These are phyloP conservation scores for Microcera coccophila DNA, from an alignment of 2,329 filamentous ascomycete species.

Conservation along the genomic window DNA sequence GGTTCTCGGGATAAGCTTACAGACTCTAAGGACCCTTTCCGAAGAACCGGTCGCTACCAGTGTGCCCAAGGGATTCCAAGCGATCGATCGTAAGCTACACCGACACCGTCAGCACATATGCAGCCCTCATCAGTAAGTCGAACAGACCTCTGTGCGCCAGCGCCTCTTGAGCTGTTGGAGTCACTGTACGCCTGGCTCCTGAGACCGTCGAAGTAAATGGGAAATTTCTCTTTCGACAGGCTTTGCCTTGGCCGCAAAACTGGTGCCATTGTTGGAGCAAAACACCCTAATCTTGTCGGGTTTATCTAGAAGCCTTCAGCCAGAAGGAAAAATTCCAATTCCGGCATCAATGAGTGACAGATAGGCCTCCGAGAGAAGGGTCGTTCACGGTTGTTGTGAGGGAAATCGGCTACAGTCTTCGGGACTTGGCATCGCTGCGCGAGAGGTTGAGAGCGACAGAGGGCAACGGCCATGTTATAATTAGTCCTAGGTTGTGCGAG, in stretches of 20 bases:
- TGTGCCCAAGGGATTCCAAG: conserved; percentile 83
- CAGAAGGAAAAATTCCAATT: no score
- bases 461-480: no score
- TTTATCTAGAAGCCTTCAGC: no score
- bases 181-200: conserved; percentile 71
- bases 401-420: no score
- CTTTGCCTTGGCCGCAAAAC: conserved; percentile 47
- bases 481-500: no score
- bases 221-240: conserved; percentile 67
- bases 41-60: conserved; percentile 77
- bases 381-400: no score
- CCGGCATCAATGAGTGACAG: no score
- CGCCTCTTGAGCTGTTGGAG: conserved; percentile 50
- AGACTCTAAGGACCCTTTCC: conserved; percentile 69
- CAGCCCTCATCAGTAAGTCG: no score
- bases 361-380: no score
- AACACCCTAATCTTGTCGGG: no score
- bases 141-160: conserved; percentile 54
- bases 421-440: no score
- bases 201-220: conserved; percentile 60
- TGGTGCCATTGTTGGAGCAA: conserved; percentile 45
- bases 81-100: conserved; percentile 68
- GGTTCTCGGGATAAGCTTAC: conserved; percentile 41
- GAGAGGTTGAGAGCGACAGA: no score
- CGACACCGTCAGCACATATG: conserved; percentile 12